Base-by-base conservation (phyloP, 2,329 filamentous ascomycete genomes). In the Aspergillus piperis region DNA sequence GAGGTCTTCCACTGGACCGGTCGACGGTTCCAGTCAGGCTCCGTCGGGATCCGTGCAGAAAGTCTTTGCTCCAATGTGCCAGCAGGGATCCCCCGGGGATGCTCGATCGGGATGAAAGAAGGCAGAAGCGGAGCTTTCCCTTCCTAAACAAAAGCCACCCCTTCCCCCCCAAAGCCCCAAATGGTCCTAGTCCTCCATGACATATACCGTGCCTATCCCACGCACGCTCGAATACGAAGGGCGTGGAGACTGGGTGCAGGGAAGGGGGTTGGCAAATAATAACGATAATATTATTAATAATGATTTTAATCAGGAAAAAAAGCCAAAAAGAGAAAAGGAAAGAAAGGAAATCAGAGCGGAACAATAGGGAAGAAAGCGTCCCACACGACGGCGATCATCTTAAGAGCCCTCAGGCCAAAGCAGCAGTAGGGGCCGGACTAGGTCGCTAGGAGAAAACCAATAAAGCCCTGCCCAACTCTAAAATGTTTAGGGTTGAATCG, bases 401-500 rank as follows among this genome's bases (percentile, higher is more conserved):
- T 19, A 27, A 27, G 44, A 27, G 44, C 21, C 39, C 39, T 17
- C n/a, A n/a, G 17, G 39, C 15, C 8, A 23, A 19, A 30, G 38
- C 17, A 13, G n/a, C 52, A 54, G 52, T 23, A 30, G 52, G 38
- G 38, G 38, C n/a, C 13, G 10, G 13, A 32, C 30, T 42, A 48
- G 17, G 30, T 39, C 15, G 49, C 51, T 30, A 30, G 27, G 23
- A 39, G 44, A 49, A 15, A 44, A 42, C 32, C 54, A 44, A 57
- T 54, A 54, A 56, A 51, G 49, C 53, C 47, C 36, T 54, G 54
- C 57, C 58, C 48, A 42, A 27, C 53, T 57, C 59, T 55, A 50
- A 58, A 52, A 23, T 49, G 55, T 64, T 68, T 65, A 65, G 58
- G 62, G 63, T 66, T 68, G 62, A 54, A 53, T 54, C 60, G 41